Evolutionary conservation across 2,329 filamentous ascomycete genomes (phyloP).

Genomic region (Fusarium bactridioides): DNA sequence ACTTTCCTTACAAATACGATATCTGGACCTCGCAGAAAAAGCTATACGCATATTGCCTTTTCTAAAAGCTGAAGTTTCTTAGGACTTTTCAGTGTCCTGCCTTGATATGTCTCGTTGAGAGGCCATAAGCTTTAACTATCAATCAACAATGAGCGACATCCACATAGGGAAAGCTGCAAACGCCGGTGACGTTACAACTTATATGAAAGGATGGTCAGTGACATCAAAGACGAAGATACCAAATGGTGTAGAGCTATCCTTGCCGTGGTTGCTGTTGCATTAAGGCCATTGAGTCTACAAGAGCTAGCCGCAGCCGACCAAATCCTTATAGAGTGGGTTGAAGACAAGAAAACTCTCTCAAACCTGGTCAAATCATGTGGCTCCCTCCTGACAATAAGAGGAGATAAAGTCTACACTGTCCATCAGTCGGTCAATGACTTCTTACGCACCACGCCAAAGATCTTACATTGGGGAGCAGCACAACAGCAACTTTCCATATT

Average conservation of each 20-base stretch:
- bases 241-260: fast-evolving
- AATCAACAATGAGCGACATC: too few relatives aligned
- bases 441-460: fast-evolving
- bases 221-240: fast-evolving
- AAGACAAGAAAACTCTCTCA: fast-evolving
- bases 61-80: too few relatives aligned
- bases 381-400: fast-evolving
- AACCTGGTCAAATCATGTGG: fast-evolving
- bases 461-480: too few relatives aligned
- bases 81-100: too few relatives aligned
- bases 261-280: fast-evolving
- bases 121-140: too few relatives aligned
- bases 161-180: not conserved
- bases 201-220: fast-evolving
- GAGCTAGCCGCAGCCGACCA: fast-evolving
- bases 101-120: too few relatives aligned
- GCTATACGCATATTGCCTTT: too few relatives aligned
- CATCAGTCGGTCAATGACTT: not conserved
- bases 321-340: fast-evolving
- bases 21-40: too few relatives aligned
- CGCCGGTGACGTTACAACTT: fast-evolving
- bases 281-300: fast-evolving
- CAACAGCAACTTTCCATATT: too few relatives aligned
- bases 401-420: fast-evolving
- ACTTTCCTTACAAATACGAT: too few relatives aligned